These are phyloP conservation scores for Sonneratia caseolaris DNA, from an alignment of 345 rosid genomes.

Conservation along the genomic window DNA sequence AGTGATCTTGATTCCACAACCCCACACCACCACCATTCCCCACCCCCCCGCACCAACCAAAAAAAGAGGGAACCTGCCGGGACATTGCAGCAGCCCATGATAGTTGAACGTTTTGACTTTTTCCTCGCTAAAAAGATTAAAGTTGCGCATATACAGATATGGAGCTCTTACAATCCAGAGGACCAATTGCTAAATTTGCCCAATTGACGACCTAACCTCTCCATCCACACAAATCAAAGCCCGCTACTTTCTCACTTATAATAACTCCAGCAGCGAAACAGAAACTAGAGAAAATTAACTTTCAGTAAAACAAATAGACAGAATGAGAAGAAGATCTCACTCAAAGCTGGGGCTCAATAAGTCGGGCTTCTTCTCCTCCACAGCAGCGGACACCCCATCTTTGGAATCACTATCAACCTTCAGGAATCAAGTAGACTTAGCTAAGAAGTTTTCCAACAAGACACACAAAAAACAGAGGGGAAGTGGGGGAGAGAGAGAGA, in stretches of 20 bases:
- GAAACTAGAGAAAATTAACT: background rate
- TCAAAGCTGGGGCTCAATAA: background rate
- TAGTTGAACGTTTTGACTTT: too few species aligned
- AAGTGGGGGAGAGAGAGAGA: background rate
- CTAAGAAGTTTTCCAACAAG: background rate
- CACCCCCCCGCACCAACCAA: too few species aligned
- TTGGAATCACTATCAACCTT: conserved; percentile 2
- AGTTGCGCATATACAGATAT: too few species aligned
- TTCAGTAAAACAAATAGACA: too few species aligned
- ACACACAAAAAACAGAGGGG: background rate
- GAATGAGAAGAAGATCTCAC: background rate
- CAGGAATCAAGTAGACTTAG: background rate
- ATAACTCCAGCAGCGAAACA: background rate
- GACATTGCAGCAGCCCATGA: too few species aligned
- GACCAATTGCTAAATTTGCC: too few species aligned
- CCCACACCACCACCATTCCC: too few species aligned
- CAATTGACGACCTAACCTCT: too few species aligned
- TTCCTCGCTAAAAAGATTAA: too few species aligned
- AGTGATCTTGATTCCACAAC: too few species aligned
- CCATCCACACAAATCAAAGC: background rate
- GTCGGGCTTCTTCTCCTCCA: conserved; percentile 9
- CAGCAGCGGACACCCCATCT: conserved; percentile 1
- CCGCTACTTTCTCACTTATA: background rate
- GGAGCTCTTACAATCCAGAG: too few species aligned
- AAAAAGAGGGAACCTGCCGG: too few species aligned